A percentile compares a stretch with the other conserved stretches of the same genome.
Conservation (phyloP, 2,329 filamentous ascomycete species). For the Xylariaceae sp. region DNA sequence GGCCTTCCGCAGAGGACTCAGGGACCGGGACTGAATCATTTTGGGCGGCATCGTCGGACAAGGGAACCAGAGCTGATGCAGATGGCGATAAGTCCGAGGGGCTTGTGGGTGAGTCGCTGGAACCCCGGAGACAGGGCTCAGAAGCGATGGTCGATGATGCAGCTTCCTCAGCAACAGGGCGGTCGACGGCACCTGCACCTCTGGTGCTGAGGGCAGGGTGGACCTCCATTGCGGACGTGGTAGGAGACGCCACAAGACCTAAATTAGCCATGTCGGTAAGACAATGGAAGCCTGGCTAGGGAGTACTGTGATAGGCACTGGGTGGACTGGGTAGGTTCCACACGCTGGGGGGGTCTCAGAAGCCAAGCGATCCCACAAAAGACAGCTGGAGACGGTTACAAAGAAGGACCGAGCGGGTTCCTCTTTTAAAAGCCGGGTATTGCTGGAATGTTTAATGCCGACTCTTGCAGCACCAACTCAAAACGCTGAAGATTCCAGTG, state of each 20-base stretch:
- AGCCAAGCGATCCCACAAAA: neutral
- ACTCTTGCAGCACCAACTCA: neutral
- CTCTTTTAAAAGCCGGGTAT: neutral
- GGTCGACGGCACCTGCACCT: conserved; percentile 7
- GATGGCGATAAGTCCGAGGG: conserved; percentile 17
- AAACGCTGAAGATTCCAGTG: conserved; percentile 4
- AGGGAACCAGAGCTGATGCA: conserved; percentile 5
- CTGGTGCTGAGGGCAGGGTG: conserved; percentile 16
- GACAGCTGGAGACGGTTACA: neutral
- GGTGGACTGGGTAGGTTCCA: neutral
- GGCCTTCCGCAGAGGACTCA: conserved; percentile 20
- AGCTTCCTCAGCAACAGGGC: conserved; percentile 14
- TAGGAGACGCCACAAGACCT: conserved; percentile 17
- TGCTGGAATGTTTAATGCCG: neutral
- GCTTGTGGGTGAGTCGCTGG: conserved; percentile 5
- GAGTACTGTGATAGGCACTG: no score
- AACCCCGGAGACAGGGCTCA: conserved; percentile 4
- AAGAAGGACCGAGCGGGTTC: neutral
- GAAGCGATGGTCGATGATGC: conserved; percentile 8
- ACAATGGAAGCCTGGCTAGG: no score
- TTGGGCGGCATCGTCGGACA: conserved; percentile 22
- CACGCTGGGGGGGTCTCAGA: neutral
- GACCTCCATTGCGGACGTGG: conserved; percentile 19
- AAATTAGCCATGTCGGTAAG: conserved; percentile 10
- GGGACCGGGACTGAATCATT: conserved; percentile 14